Conservation (phyloP, 306 rosid genomes). For the Erythrophleum fordii region DNA sequence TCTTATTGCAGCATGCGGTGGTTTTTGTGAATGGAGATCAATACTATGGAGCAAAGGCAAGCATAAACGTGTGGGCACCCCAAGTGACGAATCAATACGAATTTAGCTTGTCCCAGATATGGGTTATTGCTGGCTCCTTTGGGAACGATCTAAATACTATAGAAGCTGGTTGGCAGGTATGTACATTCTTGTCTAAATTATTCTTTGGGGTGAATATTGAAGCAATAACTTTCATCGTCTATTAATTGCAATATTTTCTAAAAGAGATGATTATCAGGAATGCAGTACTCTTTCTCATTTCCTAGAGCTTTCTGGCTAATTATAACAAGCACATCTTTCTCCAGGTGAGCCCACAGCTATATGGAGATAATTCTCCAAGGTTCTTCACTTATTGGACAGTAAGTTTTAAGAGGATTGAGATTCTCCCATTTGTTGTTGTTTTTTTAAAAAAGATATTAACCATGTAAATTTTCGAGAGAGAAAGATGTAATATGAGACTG, state of each 20-base stretch:
- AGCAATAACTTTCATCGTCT: no score
- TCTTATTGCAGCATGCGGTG: constrained; percentile 83
- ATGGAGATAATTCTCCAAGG: constrained; percentile 92
- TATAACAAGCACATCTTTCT: constrained; percentile 14
- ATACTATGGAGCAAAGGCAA: constrained; percentile 95
- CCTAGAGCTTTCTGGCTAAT: constrained; percentile 1
- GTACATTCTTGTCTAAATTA: constrained; percentile 23
- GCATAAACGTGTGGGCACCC: constrained; percentile 89
- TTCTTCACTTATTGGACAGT: constrained; percentile 99
- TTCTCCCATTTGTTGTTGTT: neutral
- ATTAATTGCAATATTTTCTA: no score
- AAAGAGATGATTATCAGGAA: neutral
- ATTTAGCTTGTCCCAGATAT: constrained; percentile 94
- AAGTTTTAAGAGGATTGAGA: constrained; percentile 41
- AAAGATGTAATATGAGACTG: no score
- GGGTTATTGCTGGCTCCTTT: constrained; percentile 97
- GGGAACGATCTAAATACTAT: constrained; percentile 88
- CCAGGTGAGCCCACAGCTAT: constrained; percentile 98
- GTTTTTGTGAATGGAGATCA: constrained; percentile 92
- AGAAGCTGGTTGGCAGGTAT: constrained; percentile 99
- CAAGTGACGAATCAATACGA: constrained; percentile 73
- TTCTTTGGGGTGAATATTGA: no score
- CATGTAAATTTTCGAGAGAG: no score
- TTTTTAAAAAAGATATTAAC: no score
- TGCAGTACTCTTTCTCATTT: constrained; percentile 16